A percentile compares a stretch with the other conserved stretches of the same genome.
phyloP scores from a whole-genome alignment of 495 filamentous ascomycete genomes.

The Oidiodendron maius region DNA sequence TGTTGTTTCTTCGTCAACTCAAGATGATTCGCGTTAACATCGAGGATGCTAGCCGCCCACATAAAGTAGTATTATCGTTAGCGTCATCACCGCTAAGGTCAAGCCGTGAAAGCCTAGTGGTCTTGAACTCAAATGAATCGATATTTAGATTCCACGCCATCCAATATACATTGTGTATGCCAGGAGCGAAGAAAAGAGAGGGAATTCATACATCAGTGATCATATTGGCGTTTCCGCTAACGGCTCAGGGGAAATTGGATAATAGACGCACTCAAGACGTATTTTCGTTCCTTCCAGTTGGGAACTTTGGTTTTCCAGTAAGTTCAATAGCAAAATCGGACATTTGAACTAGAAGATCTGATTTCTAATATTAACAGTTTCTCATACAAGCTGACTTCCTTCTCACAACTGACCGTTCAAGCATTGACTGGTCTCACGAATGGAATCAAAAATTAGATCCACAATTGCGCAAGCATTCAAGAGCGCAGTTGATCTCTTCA shows the following conservation, averaged over 20 bases:
- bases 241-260: neutral
- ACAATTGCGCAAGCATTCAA: too few relatives aligned
- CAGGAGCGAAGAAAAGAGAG: neutral
- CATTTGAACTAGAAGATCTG: neutral
- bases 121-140: too few relatives aligned
- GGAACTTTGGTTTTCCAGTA: conserved; percentile 7
- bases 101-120: too few relatives aligned
- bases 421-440: too few relatives aligned
- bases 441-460: too few relatives aligned
- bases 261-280: conserved; percentile 4
- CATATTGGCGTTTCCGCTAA: conserved; percentile 10
- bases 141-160: neutral
- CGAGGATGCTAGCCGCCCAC: neutral
- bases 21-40: neutral
- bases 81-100: too few relatives aligned
- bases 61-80: too few relatives aligned
- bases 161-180: neutral
- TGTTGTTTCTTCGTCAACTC: conserved; percentile 6
- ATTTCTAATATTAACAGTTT: neutral
- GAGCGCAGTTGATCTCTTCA: too few relatives aligned
- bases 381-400: neutral
- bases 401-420: too few relatives aligned
- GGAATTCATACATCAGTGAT: neutral
- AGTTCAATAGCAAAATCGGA: conserved; percentile 1
- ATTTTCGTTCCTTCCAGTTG: conserved; percentile 16